A percentile compares a stretch with the other conserved stretches of the same genome.
phyloP scores from a whole-genome alignment of 2,329 filamentous ascomycete genomes.

The Penicillium digitatum region DNA sequence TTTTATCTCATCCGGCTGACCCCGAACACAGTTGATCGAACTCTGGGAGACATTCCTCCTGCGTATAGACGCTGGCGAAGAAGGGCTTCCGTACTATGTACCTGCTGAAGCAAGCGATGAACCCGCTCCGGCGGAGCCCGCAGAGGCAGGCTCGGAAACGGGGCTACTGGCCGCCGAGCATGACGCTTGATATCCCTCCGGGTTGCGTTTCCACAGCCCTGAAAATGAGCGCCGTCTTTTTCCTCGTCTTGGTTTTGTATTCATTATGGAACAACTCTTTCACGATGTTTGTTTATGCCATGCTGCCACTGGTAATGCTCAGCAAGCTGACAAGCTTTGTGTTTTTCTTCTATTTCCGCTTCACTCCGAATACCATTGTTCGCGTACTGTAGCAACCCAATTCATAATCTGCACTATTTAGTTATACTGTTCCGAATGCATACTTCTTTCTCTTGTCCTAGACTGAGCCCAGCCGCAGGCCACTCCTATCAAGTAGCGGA shows the following conservation, averaged over 20 bases:
- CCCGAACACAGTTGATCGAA: constrained; percentile 67
- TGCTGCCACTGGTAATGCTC: constrained; percentile 6
- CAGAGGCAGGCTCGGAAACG: constrained; percentile 10
- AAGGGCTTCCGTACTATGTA: constrained; percentile 54
- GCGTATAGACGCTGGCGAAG: constrained; percentile 91
- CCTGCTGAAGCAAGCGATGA: constrained; percentile 24
- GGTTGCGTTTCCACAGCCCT: constrained; percentile 1
- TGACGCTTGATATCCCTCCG: constrained; percentile 5
- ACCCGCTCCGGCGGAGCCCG: constrained; percentile 18
- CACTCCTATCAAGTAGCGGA: neutral
- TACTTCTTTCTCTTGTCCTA: neutral
- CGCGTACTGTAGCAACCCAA: constrained; percentile 16
- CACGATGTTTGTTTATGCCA: neutral
- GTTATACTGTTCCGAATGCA: neutral
- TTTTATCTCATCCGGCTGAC: constrained; percentile 1
- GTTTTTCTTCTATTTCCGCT: constrained; percentile 1
- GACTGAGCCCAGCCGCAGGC: neutral
- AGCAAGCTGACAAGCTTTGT: constrained; percentile 8
- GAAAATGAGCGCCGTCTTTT: neutral
- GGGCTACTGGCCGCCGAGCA: constrained; percentile 13
- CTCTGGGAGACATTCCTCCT: constrained; percentile 98
- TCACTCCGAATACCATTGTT: constrained; percentile 18
- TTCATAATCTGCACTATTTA: neutral
- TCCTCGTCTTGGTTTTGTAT: constrained; percentile 2
- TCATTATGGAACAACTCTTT: neutral